These are phyloP conservation scores for Anisodus tanguticus DNA, from an alignment of 257 asterid genomes.

Conservation along the genomic window DNA sequence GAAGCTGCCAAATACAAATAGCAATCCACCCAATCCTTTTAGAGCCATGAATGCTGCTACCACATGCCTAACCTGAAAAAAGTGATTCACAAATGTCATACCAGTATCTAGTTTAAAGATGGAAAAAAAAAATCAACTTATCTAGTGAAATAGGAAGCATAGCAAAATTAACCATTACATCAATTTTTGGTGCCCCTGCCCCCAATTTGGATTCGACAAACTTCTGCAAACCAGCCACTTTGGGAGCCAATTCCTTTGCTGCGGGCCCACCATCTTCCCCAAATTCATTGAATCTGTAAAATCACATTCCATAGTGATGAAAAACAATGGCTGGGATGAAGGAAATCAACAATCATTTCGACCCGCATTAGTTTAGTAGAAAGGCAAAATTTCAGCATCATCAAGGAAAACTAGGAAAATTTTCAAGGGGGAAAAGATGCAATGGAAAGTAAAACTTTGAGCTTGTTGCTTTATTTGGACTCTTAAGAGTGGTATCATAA, in stretches of 20 bases:
- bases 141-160: conserved; percentile 12
- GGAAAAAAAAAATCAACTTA: background rate
- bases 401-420: background rate
- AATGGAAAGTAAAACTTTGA: background rate
- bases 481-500: background rate
- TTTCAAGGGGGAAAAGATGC: background rate
- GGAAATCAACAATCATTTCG: conserved; percentile 5
- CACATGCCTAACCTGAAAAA: conserved; percentile 63
- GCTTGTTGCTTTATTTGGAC: background rate
- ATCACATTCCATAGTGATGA: background rate
- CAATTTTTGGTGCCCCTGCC: conserved; percentile 49
- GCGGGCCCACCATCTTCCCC: conserved; percentile 94
- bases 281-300: conserved; percentile 75
- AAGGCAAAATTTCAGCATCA: background rate
- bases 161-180: conserved; percentile 48
- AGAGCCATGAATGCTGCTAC: conserved; percentile 65
- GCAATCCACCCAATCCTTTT: conserved; percentile 86
- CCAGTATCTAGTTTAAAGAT: conserved; percentile 3
- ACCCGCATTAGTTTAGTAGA: background rate
- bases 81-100: conserved; percentile 22
- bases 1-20: conserved; percentile 80
- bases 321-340: background rate
- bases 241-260: conserved; percentile 77
- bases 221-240: conserved; percentile 59
- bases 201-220: conserved; percentile 55